Percentiles rank a stretch among this genome's conserved stretches.
Evolutionary conservation across 163 green algal species (phyloP).

Genomic region (Scenedesmus sp.): DNA sequence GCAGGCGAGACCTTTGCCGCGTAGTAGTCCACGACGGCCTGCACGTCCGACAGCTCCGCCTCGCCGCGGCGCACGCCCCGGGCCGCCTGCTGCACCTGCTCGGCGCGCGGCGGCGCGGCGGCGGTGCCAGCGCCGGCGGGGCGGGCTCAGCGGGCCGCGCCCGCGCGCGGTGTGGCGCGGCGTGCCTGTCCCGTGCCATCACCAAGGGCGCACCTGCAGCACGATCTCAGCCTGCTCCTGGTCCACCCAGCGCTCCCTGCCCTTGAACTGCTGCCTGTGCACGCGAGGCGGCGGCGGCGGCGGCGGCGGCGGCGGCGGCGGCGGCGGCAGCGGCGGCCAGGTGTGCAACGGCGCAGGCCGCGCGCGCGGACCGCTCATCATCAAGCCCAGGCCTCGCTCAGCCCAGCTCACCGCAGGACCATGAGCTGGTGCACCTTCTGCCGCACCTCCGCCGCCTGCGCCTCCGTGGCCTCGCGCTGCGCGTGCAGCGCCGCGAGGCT

Average conservation of each 20-base stretch:
- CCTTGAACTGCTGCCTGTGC: no score
- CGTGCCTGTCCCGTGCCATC: neutral
- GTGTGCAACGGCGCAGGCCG: neutral
- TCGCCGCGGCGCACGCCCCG: neutral
- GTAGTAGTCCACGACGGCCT: constrained; percentile 16
- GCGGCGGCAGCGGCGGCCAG: constrained; percentile 7
- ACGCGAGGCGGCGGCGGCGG: no score
- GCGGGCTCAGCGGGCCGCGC: no score
- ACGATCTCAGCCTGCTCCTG: constrained; percentile 19
- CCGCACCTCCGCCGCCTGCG: neutral
- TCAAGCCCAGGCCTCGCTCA: neutral
- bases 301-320: no score
- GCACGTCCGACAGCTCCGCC: constrained; percentile 20
- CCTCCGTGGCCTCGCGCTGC: neutral
- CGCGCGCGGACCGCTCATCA: neutral
- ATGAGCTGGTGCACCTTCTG: constrained; percentile 11
- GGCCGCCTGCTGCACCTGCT: constrained; percentile 31
- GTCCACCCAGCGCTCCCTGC: neutral
- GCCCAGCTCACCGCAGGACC: neutral
- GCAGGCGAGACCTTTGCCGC: neutral
- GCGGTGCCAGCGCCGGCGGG: no score
- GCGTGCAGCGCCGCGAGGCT: neutral
- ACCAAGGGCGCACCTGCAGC: constrained; percentile 23
- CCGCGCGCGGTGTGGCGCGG: neutral
- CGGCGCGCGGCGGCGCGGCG: no score